phyloP scores from a whole-genome alignment of 2,329 filamentous ascomycete species.

The Reticulascus tulasneorum region DNA sequence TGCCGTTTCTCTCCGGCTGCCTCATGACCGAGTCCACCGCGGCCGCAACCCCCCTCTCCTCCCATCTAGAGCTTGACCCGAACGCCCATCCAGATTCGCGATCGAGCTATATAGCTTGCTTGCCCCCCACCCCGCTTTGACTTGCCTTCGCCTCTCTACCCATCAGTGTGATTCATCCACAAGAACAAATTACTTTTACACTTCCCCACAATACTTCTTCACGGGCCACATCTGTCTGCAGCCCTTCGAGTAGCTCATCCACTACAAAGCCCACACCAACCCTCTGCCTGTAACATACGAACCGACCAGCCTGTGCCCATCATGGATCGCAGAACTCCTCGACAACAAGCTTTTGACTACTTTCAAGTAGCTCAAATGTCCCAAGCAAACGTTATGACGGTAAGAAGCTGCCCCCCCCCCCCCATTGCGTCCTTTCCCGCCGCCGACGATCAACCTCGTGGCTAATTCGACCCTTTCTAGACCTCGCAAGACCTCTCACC shows the following conservation, averaged over 20 bases:
- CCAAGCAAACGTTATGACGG: constrained; percentile 6
- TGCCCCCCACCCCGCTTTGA: no score
- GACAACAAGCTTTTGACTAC: constrained; percentile 12
- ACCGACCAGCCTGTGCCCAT: constrained; percentile 1
- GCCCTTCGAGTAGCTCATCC: background rate
- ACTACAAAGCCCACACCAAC: background rate
- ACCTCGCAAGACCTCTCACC: constrained; percentile 14
- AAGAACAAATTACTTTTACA: background rate
- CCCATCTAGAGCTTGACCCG: no score
- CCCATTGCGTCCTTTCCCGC: background rate
- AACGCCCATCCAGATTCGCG: no score
- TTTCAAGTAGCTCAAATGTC: constrained; percentile 11
- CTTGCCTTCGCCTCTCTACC: no score
- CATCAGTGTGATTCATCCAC: no score
- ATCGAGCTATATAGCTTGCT: no score
- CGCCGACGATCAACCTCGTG: background rate
- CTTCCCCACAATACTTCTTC: background rate
- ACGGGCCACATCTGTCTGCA: background rate
- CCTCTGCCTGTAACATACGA: background rate
- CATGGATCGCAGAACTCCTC: constrained; percentile 9
- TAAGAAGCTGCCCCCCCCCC: background rate
- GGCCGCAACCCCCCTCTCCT: no score
- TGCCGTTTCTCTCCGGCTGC: no score
- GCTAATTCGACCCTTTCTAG: constrained; percentile 2
- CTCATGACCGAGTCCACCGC: no score